Conservation (phyloP, 2,329 filamentous ascomycete genomes). For the Aureobasidium vineae region DNA sequence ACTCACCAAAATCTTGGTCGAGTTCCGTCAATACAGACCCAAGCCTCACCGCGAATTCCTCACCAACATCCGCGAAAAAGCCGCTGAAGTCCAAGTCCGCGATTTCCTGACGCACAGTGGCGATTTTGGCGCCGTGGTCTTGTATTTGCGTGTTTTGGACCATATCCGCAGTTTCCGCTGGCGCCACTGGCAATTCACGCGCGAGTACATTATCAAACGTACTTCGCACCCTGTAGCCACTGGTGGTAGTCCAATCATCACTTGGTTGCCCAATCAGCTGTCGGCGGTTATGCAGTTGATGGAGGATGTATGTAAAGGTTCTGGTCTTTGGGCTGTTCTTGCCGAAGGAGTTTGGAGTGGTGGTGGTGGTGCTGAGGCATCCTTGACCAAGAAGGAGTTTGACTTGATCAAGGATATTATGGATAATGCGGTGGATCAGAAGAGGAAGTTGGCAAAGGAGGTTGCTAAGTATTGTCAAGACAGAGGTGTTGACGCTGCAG, state of each 20-base stretch:
- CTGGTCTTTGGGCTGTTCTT: conserved; percentile 49
- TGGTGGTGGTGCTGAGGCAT: conserved; percentile 22
- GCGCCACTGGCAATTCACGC: conserved; percentile 82
- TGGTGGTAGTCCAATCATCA: conserved; percentile 77
- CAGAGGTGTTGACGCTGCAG: conserved; percentile 23
- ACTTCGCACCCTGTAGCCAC: conserved; percentile 75
- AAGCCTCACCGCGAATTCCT: conserved; percentile 87
- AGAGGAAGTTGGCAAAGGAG: conserved; percentile 28
- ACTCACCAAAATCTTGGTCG: conserved; percentile 79
- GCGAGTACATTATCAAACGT: conserved; percentile 79
- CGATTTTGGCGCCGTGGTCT: conserved; percentile 28
- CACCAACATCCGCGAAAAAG: conserved; percentile 60
- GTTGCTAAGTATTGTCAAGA: conserved; percentile 29
- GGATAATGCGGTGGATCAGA: conserved; percentile 34
- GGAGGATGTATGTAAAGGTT: conserved; percentile 55
- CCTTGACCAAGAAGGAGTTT: conserved; percentile 27
- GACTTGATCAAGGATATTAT: conserved; percentile 43
- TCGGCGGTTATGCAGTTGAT: conserved; percentile 71
- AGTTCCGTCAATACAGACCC: conserved; percentile 87
- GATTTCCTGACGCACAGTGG: conserved; percentile 49
- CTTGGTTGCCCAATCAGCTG: conserved; percentile 80
- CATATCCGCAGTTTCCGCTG: conserved; percentile 79
- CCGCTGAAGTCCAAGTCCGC: conserved; percentile 55
- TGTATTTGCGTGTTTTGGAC: conserved; percentile 57
- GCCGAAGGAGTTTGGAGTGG: conserved; percentile 38